A percentile compares a stretch with the other conserved stretches of the same genome.
Conservation (phyloP, 176 grass and related monocot species). For the Ampelocalamus luodianensis region DNA sequence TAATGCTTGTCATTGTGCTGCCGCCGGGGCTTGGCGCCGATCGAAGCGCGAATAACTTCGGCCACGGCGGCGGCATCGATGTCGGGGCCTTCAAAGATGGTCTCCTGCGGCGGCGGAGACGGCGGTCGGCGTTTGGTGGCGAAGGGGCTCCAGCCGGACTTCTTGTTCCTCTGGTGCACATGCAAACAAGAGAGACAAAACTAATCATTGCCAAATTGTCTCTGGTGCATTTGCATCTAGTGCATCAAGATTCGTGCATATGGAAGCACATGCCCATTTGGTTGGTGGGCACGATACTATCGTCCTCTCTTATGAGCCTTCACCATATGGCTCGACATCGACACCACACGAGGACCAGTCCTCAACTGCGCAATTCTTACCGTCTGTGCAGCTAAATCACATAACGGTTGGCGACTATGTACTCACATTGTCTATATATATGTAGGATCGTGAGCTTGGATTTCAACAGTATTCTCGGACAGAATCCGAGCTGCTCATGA, state of each 20-base stretch:
- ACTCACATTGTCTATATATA: neutral
- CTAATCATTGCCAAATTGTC: slow-evolving; percentile 20
- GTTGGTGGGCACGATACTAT: neutral
- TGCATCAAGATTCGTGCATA: slow-evolving; percentile 33
- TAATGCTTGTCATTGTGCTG: slow-evolving; percentile 14
- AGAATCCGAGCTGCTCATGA: neutral
- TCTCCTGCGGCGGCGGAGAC: neutral
- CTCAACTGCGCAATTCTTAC: too few relatives aligned
- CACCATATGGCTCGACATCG: neutral
- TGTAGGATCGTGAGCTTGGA: neutral
- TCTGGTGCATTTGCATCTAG: neutral
- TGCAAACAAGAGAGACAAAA: neutral
- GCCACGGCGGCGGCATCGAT: slow-evolving; percentile 13
- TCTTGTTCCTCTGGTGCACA: slow-evolving; percentile 38
- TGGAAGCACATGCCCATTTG: slow-evolving; percentile 14
- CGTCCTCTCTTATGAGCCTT: neutral
- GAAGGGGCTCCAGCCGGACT: slow-evolving; percentile 23
- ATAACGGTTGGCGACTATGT: too few relatives aligned
- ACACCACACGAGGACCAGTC: neutral
- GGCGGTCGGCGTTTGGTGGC: slow-evolving; percentile 39
- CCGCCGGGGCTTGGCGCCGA: slow-evolving; percentile 24
- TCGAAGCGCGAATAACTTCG: neutral
- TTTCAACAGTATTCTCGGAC: neutral
- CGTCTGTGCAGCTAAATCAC: neutral
- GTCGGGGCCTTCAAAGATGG: slow-evolving; percentile 11